A percentile compares a stretch with the other conserved stretches of the same genome.
Conservation (phyloP, 2,329 filamentous ascomycete species). For the Cadophora sp. region DNA sequence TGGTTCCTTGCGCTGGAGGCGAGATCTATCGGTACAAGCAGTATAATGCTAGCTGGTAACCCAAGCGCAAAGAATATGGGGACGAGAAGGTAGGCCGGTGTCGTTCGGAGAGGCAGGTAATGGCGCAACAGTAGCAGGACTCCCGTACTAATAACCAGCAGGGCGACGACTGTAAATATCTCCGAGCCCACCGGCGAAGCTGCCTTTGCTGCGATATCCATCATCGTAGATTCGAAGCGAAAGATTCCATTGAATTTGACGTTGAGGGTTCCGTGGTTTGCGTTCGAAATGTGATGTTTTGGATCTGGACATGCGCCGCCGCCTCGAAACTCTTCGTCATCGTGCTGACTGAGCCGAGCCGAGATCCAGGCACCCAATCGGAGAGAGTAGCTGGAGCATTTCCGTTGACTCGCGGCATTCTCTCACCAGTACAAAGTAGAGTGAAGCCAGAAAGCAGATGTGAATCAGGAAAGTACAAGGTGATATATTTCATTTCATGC, state of each 20-base stretch:
- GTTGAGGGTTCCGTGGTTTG: neutral
- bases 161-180: constrained; percentile 76
- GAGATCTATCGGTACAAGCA: constrained; percentile 94
- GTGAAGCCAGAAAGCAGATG: neutral
- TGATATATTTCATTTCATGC: too few relatives aligned
- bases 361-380: neutral
- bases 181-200: constrained; percentile 77
- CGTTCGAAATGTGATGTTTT: neutral
- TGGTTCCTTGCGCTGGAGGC: constrained; percentile 81
- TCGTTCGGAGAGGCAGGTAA: constrained; percentile 89
- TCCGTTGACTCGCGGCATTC: constrained; percentile 3
- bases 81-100: constrained; percentile 86
- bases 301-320: neutral
- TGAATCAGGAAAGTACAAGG: too few relatives aligned
- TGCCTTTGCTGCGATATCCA: constrained; percentile 49
- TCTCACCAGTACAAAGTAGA: too few relatives aligned
- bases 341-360: neutral
- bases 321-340: constrained; percentile 11
- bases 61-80: constrained; percentile 97
- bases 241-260: constrained; percentile 28
- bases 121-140: constrained; percentile 86
- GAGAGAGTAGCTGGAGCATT: neutral
- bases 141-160: constrained; percentile 75
- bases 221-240: constrained; percentile 23
- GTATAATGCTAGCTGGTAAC: constrained; percentile 86